Evolutionary conservation across 129 eudicot species (phyloP), one percentile per base, ranked within the genome.

Genomic region (Lonicera japonica): DNA sequence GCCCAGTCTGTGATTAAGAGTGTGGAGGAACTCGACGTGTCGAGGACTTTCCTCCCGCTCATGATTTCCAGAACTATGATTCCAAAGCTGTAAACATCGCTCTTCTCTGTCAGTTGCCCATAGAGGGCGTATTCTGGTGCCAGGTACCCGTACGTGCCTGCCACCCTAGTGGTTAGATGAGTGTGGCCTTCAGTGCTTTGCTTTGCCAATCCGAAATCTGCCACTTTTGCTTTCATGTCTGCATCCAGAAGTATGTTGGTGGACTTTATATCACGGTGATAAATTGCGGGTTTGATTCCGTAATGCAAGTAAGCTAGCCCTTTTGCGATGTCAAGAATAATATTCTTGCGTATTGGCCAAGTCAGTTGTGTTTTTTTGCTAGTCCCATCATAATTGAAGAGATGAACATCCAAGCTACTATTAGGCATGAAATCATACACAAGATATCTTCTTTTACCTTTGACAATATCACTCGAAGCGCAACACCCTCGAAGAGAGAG

Each of bases 121-220:
- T 89, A 89, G 0, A 85, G 74, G 0, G 95, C 96, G 19, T 82
- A 89, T 36, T 89, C 96, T 3, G 96, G 96, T 20, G 96, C 96
- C 11, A 89, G 75, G 69, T 89, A 89, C 0, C 96, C 96, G 22
- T 85, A 79, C 0, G 96, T 89, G 20, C 96, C 96, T 1, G 95
- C 90, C 8, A 89, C 81, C 43, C 94, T 66, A 0, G 94, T 89
- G 21, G 87, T 79, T 19, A 82, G 68, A 51, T 80, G 86, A 34
- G 90, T 68, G 16, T 89, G 78, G 4, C 85, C 94, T 54, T 85
- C 87, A 46, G 40, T 70, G 51, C 81, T 85, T 59, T 89, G 83
- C 80, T 77, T 89, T 9, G 96, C 96, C 53, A 89, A 46, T 29
- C 96, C 96, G 21, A 89, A 85, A 82, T 89, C 96, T 18, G 95